Evolutionary conservation across 2,329 filamentous ascomycete species (phyloP).

Genomic region (Penicillium decumbens): DNA sequence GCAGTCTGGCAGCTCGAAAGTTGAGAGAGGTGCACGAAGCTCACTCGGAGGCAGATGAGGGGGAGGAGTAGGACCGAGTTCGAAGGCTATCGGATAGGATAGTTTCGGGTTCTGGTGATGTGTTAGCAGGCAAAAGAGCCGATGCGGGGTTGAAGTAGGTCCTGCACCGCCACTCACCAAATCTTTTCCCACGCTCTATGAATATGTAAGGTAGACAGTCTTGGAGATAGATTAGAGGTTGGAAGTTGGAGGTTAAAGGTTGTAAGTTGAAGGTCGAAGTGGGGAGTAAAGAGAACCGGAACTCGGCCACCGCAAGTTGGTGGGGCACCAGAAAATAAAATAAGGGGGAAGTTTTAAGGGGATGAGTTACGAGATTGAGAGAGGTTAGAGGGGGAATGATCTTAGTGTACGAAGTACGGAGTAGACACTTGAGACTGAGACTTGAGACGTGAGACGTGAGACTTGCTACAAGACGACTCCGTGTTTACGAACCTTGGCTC

Average conservation of each 20-base stretch:
- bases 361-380: neutral
- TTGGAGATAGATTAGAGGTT: neutral
- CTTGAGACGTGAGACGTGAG: no score
- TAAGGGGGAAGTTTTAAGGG: neutral
- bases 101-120: neutral
- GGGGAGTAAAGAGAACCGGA: conserved; percentile 6
- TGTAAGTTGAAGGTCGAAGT: neutral
- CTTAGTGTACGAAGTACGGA: neutral
- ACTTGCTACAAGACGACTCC: neutral
- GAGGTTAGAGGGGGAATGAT: neutral
- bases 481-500: conserved; percentile 10
- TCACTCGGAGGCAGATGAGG: neutral
- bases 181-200: neutral
- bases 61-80: neutral
- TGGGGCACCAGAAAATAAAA: conserved; percentile 10
- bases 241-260: neutral
- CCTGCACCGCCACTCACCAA: neutral
- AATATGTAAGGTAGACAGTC: neutral
- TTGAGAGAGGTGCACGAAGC: neutral
- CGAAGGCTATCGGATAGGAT: neutral
- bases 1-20: neutral
- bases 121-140: neutral
- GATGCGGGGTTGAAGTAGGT: conserved; percentile 5
- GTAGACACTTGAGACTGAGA: neutral
- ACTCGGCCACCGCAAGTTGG: conserved; percentile 16